Evolutionary conservation across 192 early-diverging fungal species (phyloP), one percentile per base, ranked within the genome.

Genomic region (Coemansia sp.): DNA sequence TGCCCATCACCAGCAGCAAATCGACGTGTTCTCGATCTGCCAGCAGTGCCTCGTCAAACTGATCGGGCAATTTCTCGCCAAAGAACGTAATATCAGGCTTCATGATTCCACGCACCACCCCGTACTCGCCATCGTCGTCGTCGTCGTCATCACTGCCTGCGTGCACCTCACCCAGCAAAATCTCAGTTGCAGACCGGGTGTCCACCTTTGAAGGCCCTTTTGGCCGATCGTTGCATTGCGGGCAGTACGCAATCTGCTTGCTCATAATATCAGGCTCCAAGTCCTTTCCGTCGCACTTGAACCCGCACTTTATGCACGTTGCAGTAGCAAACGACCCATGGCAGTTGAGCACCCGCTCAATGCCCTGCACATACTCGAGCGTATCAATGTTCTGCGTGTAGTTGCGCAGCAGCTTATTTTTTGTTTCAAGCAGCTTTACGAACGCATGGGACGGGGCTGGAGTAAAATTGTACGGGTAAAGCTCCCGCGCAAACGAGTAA

Each of bases 301-400:
- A 87, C 2, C 85, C 87, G 56, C 97, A 99, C 5, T 84, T 86
- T 43, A 97, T 86, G 67, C 97, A 99, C 14, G 86, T 89, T 0
- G 95, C 94, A 0, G 94, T 89, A 3, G 94, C 93, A 88, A 98
- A 99, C n/a, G 93, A 96, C 2, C 94, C 97, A 78, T 99, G 97
- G 66, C 93, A 95, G 60, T 96, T 89, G 9, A 97, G 74, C 6
- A 97, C 86, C 3, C 76, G 83, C 23, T 85, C 73, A 45, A 98
- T 96, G 5, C 91, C 92, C 7, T 93, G 89, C 32, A 88, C 84
- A 45, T 92, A 87, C 70, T 99, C 97, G 11, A 99, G 71, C 2
- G 93, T 95, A 69, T 98, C 96, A 57, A 98, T 98, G 65, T 98
- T 98, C 64, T 98, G 96, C 1, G 96, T 96, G 70, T 98, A 98